These are phyloP conservation scores for Mucor plumbeus DNA, from an alignment of 371 early-diverging fungal genomes.

Conservation along the genomic window DNA sequence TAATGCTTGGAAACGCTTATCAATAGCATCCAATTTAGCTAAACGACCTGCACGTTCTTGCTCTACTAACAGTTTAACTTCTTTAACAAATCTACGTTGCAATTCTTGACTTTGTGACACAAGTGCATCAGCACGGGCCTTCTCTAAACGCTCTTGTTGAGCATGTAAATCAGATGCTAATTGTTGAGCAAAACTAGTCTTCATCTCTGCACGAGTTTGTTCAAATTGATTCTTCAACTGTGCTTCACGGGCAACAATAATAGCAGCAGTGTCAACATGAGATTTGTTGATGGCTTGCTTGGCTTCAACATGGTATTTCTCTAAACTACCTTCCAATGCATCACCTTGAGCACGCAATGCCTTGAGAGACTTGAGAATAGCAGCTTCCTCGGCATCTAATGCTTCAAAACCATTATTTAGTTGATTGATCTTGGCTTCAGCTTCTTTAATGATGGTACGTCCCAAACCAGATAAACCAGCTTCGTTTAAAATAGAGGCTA, in stretches of 20 bases:
- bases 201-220: constrained; percentile 38
- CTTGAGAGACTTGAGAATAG: constrained; percentile 27
- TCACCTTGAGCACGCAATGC: constrained; percentile 24
- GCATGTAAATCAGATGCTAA: constrained; percentile 42
- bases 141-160: constrained; percentile 43
- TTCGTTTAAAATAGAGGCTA: constrained; percentile 40
- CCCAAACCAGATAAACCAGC: constrained; percentile 41
- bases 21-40: constrained; percentile 79
- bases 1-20: constrained; percentile 74
- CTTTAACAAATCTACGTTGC: constrained; percentile 63
- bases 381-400: constrained; percentile 28
- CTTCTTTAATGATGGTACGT: constrained; percentile 32
- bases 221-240: constrained; percentile 49
- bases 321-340: constrained; percentile 27
- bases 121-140: constrained; percentile 49
- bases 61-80: constrained; percentile 80
- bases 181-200: constrained; percentile 33
- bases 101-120: constrained; percentile 52
- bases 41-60: constrained; percentile 88
- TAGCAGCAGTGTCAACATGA: constrained; percentile 21
- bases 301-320: constrained; percentile 28
- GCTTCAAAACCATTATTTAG: constrained; percentile 21
- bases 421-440: constrained; percentile 26
- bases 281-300: constrained; percentile 19
- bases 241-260: constrained; percentile 41